Conservation (phyloP, 192 early-diverging fungal genomes). For the Allomyces javanicus region DNA sequence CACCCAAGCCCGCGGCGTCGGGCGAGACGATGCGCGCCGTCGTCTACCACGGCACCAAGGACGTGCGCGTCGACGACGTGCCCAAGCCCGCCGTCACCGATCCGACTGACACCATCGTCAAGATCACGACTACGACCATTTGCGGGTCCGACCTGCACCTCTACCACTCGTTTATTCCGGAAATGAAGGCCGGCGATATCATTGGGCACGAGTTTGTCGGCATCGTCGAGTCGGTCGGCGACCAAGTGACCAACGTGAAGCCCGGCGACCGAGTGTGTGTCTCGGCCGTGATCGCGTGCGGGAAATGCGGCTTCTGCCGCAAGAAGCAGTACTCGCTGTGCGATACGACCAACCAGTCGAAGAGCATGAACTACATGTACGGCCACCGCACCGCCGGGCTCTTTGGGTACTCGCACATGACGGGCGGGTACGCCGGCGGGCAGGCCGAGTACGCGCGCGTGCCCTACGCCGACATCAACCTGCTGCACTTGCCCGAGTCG, state of each 20-base stretch:
- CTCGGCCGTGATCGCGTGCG: constrained; percentile 25
- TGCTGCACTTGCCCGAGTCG: constrained; percentile 17
- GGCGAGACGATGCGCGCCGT: too few relatives aligned
- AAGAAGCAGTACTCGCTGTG: constrained; percentile 20
- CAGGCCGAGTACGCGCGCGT: constrained; percentile 31
- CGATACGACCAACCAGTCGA: constrained; percentile 28
- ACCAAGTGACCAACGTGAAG: constrained; percentile 16
- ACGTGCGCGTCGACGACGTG: constrained; percentile 1
- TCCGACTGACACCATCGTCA: constrained; percentile 17
- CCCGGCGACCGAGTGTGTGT: constrained; percentile 26
- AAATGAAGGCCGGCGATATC: constrained; percentile 19
- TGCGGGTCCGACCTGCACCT: constrained; percentile 33
- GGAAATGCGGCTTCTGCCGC: constrained; percentile 26
- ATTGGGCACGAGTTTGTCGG: constrained; percentile 32
- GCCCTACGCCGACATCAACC: constrained; percentile 29
- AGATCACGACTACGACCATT: constrained; percentile 18
- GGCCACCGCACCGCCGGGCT: constrained; percentile 21
- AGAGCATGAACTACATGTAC: constrained; percentile 25
- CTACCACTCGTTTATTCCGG: constrained; percentile 21
- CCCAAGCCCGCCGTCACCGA: constrained; percentile 24
- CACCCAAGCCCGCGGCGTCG: too few relatives aligned
- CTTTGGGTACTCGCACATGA: constrained; percentile 31
- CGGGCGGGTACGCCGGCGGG: constrained; percentile 18
- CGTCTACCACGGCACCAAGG: too few relatives aligned
- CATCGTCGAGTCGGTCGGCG: constrained; percentile 21